phyloP scores from a whole-genome alignment of 805 yeast species.

The Metschnikowia hibisci region DNA sequence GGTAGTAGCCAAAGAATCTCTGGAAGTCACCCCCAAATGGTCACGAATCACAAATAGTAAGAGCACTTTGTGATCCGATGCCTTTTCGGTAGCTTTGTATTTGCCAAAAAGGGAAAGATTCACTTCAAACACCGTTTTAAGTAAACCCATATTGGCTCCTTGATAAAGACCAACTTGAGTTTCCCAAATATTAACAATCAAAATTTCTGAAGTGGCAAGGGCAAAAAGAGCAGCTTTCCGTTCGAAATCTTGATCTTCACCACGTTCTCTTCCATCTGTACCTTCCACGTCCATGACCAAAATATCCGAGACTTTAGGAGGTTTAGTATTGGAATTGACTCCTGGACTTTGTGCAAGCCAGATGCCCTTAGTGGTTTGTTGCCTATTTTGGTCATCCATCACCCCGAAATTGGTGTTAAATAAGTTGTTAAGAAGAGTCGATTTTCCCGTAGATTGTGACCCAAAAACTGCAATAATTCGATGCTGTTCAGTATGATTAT shows the following conservation, averaged over 20 bases:
- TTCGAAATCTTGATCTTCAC: slow-evolving; percentile 98
- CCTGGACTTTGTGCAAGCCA: slow-evolving; percentile 42
- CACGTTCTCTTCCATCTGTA: slow-evolving; percentile 95
- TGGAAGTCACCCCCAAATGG: slow-evolving; percentile 82
- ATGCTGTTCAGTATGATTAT: slow-evolving; percentile 47
- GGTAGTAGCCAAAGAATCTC: slow-evolving; percentile 64
- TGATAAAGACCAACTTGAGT: slow-evolving; percentile 95
- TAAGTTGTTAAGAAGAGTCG: slow-evolving; percentile 80
- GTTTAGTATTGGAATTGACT: slow-evolving; percentile 17
- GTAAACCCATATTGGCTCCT: slow-evolving; percentile 94
- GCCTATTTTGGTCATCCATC: slow-evolving; percentile 82
- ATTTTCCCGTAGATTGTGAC: slow-evolving; percentile 94
- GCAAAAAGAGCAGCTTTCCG: slow-evolving; percentile 96
- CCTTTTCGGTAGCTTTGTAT: slow-evolving; percentile 17
- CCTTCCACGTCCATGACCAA: slow-evolving; percentile 98
- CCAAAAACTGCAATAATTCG: slow-evolving; percentile 96
- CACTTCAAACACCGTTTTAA: slow-evolving; percentile 95
- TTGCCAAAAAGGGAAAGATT: slow-evolving; percentile 80
- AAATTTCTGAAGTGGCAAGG: slow-evolving; percentile 81
- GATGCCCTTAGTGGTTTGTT: slow-evolving; percentile 66
- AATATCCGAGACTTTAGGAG: slow-evolving; percentile 34
- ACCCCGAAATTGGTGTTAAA: slow-evolving; percentile 84
- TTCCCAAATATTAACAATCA: slow-evolving; percentile 95
- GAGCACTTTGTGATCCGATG: slow-evolving; percentile 56
- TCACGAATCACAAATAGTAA: slow-evolving; percentile 88